A percentile compares a stretch with the other conserved stretches of the same genome.
These are phyloP conservation scores for Dipteronia sinensis DNA, from an alignment of 345 rosid genomes.

Conservation along the genomic window DNA sequence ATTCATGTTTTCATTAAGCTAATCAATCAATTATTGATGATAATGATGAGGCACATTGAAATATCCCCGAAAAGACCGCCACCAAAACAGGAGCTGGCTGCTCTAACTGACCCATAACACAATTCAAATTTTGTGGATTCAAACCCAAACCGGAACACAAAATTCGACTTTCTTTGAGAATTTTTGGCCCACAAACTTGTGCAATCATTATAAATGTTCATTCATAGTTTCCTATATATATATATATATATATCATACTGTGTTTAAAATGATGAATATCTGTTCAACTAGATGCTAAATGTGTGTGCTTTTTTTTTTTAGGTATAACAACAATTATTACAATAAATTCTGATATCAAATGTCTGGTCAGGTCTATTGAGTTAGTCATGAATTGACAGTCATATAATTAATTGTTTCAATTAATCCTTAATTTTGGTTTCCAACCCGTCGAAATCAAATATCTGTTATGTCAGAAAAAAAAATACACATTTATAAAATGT, in stretches of 20 bases:
- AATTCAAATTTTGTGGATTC: too few relatives aligned
- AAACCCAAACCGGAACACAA: too few relatives aligned
- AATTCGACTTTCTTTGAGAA: neutral
- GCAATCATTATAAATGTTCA: neutral
- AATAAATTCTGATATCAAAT: too few relatives aligned
- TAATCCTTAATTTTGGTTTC: too few relatives aligned
- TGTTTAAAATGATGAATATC: neutral
- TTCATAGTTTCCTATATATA: neutral
- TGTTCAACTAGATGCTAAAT: neutral
- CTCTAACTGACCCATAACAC: neutral
- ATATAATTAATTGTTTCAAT: too few relatives aligned
- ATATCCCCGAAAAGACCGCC: neutral
- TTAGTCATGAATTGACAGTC: too few relatives aligned
- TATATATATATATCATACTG: neutral
- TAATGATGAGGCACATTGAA: neutral
- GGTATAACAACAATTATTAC: too few relatives aligned
- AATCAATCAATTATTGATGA: neutral
- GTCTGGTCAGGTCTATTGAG: too few relatives aligned
- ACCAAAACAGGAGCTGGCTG: neutral
- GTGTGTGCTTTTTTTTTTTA: too few relatives aligned
- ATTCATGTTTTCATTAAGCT: neutral
- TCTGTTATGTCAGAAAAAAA: too few relatives aligned
- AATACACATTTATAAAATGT: too few relatives aligned
- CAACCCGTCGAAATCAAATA: too few relatives aligned
- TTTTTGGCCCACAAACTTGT: neutral